Percentiles rank a stretch among this genome's conserved stretches.
These are phyloP conservation scores for Pestalotiopsis sp. DNA, from an alignment of 2,329 filamentous ascomycete genomes.

Conservation along the genomic window DNA sequence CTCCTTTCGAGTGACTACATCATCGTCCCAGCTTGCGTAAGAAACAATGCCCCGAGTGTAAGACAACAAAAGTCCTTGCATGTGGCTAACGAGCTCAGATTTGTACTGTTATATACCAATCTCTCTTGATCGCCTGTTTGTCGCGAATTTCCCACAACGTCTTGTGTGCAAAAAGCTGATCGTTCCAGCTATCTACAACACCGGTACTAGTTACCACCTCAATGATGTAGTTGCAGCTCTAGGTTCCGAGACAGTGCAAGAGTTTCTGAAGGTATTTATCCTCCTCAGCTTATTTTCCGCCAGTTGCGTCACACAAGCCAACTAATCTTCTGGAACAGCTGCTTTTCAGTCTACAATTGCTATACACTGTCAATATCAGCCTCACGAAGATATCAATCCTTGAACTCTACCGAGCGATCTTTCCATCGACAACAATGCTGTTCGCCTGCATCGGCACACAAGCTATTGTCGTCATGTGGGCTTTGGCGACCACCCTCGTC, in stretches of 20 bases:
- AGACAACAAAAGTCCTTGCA: background rate
- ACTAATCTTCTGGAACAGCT: background rate
- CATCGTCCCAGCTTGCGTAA: background rate
- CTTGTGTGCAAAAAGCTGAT: background rate
- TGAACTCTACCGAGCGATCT: background rate
- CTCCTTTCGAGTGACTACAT: background rate
- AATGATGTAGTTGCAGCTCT: background rate
- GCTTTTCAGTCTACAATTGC: background rate
- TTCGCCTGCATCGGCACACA: background rate
- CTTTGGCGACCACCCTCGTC: background rate
- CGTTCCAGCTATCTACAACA: background rate
- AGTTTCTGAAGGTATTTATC: background rate
- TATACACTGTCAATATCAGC: slow-evolving; percentile 5
- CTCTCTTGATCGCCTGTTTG: background rate
- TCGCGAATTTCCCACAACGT: background rate
- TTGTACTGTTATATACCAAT: background rate
- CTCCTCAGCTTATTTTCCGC: no score
- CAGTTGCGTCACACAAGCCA: background rate
- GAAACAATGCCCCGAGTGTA: background rate
- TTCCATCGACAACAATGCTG: background rate
- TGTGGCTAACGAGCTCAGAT: background rate
- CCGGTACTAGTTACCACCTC: background rate
- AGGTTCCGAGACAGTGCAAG: background rate
- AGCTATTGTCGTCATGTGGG: background rate
- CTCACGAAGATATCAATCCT: slow-evolving; percentile 12